phyloP scores from a whole-genome alignment of 495 filamentous ascomycete species.

The Aspergillus conjunctus region DNA sequence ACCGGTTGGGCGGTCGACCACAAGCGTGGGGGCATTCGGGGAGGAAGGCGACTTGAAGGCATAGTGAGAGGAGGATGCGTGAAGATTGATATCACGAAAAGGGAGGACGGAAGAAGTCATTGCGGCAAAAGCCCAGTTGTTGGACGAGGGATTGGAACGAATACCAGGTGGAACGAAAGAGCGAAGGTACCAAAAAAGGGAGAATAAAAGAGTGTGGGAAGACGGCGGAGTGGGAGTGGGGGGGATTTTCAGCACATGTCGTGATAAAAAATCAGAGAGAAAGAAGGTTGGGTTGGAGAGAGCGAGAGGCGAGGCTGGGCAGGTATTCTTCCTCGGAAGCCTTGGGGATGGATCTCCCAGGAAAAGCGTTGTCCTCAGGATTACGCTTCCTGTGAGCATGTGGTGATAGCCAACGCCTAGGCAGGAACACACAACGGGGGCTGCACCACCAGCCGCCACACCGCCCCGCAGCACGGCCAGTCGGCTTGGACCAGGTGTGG shows the following conservation, averaged over 20 bases:
- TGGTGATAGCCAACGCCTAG: slow-evolving; percentile 20
- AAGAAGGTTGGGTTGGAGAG: slow-evolving; percentile 4
- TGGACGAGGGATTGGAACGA: slow-evolving; percentile 1
- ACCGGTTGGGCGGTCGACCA: slow-evolving; percentile 89
- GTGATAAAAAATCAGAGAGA: slow-evolving; percentile 4
- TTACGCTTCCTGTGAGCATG: slow-evolving; percentile 20
- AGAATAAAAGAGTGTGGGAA: slow-evolving; percentile 15
- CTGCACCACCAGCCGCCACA: slow-evolving; percentile 20
- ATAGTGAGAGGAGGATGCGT: slow-evolving; percentile 87
- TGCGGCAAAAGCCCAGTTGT: slow-evolving; percentile 19
- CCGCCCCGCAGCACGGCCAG: slow-evolving; percentile 27
- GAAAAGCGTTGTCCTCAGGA: slow-evolving; percentile 7
- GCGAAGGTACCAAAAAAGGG: slow-evolving; percentile 11
- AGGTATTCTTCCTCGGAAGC: not conserved
- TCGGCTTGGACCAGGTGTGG: slow-evolving; percentile 27
- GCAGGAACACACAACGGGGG: slow-evolving; percentile 9
- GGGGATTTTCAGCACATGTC: slow-evolving; percentile 33
- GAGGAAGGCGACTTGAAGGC: slow-evolving; percentile 95
- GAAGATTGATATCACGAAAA: slow-evolving; percentile 95
- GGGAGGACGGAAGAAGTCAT: slow-evolving; percentile 68
- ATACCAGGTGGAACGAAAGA: slow-evolving; percentile 13
- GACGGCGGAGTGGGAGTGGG: slow-evolving; percentile 5
- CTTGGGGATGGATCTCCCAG: slow-evolving; percentile 10
- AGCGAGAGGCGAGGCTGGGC: slow-evolving; percentile 5
- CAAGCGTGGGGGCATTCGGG: slow-evolving; percentile 80